These are phyloP conservation scores for Terana coerulea DNA, from an alignment of 768 basidiomycete genomes.

Conservation along the genomic window DNA sequence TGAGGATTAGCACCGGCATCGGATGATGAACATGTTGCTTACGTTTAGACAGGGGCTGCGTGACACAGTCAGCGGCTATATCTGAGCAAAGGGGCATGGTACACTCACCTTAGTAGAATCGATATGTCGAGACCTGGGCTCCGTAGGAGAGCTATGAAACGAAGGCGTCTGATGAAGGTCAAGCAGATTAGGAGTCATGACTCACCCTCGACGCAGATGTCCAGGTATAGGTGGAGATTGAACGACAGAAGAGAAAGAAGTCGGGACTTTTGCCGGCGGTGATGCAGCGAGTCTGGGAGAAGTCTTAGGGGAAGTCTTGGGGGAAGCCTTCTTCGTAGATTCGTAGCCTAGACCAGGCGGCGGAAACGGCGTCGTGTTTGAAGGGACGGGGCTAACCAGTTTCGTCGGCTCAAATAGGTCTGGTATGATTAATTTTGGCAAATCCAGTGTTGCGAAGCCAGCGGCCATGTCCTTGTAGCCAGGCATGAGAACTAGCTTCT, in stretches of 20 bases:
- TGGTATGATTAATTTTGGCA: conserved; percentile 51
- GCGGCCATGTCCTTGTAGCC: conserved; percentile 59
- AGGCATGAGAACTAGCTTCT: conserved; percentile 63
- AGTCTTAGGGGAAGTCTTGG: too few species aligned
- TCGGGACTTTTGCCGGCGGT: neutral
- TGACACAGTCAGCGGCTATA: conserved; percentile 9
- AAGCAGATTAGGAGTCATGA: neutral
- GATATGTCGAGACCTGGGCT: conserved; percentile 30
- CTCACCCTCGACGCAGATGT: neutral
- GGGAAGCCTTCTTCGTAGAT: too few species aligned
- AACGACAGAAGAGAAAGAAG: conserved; percentile 6
- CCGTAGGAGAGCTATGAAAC: neutral
- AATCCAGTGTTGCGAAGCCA: conserved; percentile 52
- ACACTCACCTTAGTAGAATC: conserved; percentile 36
- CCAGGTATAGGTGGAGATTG: conserved; percentile 1
- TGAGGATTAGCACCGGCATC: neutral
- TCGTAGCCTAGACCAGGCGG: conserved; percentile 1
- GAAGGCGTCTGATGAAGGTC: neutral
- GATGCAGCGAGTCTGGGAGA: too few species aligned
- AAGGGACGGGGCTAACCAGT: conserved; percentile 1
- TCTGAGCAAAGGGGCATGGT: conserved; percentile 16
- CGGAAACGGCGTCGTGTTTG: neutral
- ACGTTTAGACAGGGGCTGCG: conserved; percentile 61
- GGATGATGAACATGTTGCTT: conserved; percentile 18
- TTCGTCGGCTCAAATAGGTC: conserved; percentile 57